Base-by-base conservation (phyloP, 140 eudicot species). In the Anethum foeniculum region DNA sequence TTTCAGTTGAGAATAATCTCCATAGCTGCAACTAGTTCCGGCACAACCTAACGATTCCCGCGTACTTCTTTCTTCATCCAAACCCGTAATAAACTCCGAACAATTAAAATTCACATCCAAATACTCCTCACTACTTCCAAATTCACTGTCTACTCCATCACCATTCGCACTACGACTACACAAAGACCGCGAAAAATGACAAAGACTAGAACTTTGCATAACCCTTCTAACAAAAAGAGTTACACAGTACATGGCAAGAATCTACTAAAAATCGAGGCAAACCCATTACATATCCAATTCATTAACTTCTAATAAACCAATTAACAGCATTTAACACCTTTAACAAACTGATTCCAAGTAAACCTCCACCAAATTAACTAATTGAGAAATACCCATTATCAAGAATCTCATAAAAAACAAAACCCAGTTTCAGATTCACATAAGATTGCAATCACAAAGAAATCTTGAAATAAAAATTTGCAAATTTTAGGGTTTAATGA, bases 241-340 rank as follows among this genome's bases (percentile, higher is more conserved):
- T 81, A 90, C 87, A 65, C 86, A 51, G 90, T 83, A 86, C 97
- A 94, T 93, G 79, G 86, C 83, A 80, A 81, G 81, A 82, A 76
- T 76, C 34, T 43, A 83, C 72, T 60, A 76, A 78, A 46, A 76
- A 67, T 21, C 52, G 84, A 79, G 62, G 15, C 46, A 62, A 46
- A 69, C 77, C 90, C 88, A 87, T 81, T 47, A 84, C 48, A 81
- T 23, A 76, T 39, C 71, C 16, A 81, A 71, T 62, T 62, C 80
- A 71, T 43, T 49, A 67, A 51, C 80, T 43, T 43, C 79, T 14
- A 82, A 76, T 3, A 80, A 68, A 32, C 36, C 71, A 83, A 76
- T 54, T 79, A 76, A 82, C 67, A 75, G 25, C 56, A 39, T 38
- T 32, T 52, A 48, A 78, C 38, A 81, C 6, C 79, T 32, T 46